A percentile compares a stretch with the other conserved stretches of the same genome.
Evolutionary conservation across 768 basidiomycete genomes (phyloP).

Genomic region (Cystofilobasidium ferigula): DNA sequence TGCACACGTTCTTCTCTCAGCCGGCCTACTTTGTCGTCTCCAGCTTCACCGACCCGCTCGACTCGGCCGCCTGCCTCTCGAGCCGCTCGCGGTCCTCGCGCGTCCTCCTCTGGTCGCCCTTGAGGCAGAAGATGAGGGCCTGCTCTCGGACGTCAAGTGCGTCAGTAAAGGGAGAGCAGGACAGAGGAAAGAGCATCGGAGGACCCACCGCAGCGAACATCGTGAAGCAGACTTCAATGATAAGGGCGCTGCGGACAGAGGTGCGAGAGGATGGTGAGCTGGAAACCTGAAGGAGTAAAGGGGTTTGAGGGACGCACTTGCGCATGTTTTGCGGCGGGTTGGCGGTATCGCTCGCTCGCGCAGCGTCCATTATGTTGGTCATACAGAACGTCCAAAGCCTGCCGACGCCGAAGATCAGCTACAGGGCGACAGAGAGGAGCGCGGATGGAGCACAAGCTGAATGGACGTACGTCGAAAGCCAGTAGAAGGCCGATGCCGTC

Average conservation of each 20-base stretch:
- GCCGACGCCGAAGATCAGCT: neutral
- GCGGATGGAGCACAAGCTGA: neutral
- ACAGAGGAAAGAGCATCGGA: too few species aligned
- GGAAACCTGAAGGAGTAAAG: too few species aligned
- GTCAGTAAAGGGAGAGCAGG: too few species aligned
- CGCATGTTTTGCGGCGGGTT: neutral
- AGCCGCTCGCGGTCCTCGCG: neutral
- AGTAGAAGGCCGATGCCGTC: conserved; percentile 67
- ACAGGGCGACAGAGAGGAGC: neutral
- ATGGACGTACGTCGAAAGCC: neutral
- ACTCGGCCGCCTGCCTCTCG: neutral
- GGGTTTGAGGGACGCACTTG: neutral
- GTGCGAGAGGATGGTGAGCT: neutral
- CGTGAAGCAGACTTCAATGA: neutral
- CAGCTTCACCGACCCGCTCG: too few species aligned
- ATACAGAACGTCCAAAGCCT: neutral
- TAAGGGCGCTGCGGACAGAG: neutral
- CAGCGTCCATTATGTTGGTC: neutral
- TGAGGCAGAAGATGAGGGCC: neutral
- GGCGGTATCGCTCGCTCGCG: neutral
- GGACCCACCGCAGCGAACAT: neutral
- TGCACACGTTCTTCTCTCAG: too few species aligned
- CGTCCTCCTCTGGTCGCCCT: neutral
- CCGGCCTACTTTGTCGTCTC: too few species aligned
- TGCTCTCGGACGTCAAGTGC: neutral